These are phyloP conservation scores for Lachnellula hyalina DNA, from an alignment of 2,329 filamentous ascomycete genomes.

Conservation along the genomic window DNA sequence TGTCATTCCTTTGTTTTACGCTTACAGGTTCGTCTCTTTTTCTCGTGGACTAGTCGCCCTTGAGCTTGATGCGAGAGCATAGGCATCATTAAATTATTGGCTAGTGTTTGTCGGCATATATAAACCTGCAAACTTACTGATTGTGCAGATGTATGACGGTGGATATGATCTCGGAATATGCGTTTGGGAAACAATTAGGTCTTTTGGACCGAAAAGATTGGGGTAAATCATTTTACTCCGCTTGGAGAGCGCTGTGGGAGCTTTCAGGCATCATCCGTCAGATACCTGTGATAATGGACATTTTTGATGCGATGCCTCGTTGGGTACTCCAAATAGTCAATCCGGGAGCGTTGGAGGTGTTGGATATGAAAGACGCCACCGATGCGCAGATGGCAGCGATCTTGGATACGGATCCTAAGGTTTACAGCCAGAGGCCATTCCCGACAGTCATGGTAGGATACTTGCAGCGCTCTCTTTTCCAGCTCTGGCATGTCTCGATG, in stretches of 20 bases:
- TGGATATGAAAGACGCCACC: constrained; percentile 3
- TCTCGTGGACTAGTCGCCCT: neutral
- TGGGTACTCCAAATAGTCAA: constrained; percentile 1
- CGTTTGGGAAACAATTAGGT: constrained; percentile 18
- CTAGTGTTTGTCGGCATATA: neutral
- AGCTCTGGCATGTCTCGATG: no score
- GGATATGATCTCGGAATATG: constrained; percentile 10
- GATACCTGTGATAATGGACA: constrained; percentile 4
- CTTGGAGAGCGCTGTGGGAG: constrained; percentile 22
- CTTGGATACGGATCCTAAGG: constrained; percentile 1
- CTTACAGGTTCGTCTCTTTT: neutral
- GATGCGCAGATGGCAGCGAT: neutral
- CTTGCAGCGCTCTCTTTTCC: no score
- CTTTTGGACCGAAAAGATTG: constrained; percentile 25
- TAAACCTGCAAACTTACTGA: neutral
- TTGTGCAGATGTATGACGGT: constrained; percentile 1
- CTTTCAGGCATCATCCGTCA: constrained; percentile 7
- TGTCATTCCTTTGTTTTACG: constrained; percentile 25
- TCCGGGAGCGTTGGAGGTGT: constrained; percentile 4
- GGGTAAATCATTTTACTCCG: constrained; percentile 23
- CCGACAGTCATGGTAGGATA: constrained; percentile 1
- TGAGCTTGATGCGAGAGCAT: neutral
- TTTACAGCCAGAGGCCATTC: constrained; percentile 1
- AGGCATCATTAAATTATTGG: neutral
- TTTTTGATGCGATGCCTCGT: constrained; percentile 4